Conservation (phyloP, 2,329 filamentous ascomycete species). For the Epichloe sibirici region DNA sequence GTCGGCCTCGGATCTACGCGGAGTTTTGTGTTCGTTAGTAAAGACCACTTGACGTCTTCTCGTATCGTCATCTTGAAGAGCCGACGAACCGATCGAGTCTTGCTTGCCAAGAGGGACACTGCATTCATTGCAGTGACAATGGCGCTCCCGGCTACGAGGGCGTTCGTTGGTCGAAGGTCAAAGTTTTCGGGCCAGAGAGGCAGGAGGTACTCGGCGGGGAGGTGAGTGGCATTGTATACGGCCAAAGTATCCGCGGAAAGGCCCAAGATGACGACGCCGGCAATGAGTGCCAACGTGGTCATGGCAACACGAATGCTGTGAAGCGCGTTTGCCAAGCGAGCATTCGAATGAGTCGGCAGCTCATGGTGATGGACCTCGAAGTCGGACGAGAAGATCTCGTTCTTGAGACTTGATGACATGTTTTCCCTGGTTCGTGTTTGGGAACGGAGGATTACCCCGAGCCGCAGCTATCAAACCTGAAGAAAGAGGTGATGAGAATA, state of each 20-base stretch:
- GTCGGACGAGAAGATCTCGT: slow-evolving; percentile 30
- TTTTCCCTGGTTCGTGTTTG: not conserved
- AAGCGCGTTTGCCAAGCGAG: slow-evolving; percentile 26
- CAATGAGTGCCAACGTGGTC: slow-evolving; percentile 36
- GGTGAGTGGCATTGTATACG: slow-evolving; percentile 42
- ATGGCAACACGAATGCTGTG: slow-evolving; percentile 35
- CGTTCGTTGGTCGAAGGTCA: slow-evolving; percentile 42
- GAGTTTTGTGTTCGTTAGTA: not conserved
- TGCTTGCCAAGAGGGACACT: slow-evolving; percentile 35
- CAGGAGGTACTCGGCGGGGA: slow-evolving; percentile 34
- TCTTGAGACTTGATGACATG: slow-evolving; percentile 23
- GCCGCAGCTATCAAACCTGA: no score
- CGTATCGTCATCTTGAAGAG: not conserved
- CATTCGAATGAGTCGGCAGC: slow-evolving; percentile 23
- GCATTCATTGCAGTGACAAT: slow-evolving; percentile 37
- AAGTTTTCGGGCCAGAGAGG: slow-evolving; percentile 47
- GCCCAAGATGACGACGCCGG: slow-evolving; percentile 39
- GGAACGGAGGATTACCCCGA: no score
- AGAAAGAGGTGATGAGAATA: no score
- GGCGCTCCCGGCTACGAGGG: slow-evolving; percentile 38
- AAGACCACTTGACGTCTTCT: not conserved
- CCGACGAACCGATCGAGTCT: slow-evolving; percentile 32
- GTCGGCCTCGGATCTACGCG: slow-evolving; percentile 11
- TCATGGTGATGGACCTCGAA: slow-evolving; percentile 34
- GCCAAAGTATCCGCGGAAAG: slow-evolving; percentile 41